Base-by-base conservation (phyloP, 208 protist genomes). In the Leishmania tarentolae region DNA sequence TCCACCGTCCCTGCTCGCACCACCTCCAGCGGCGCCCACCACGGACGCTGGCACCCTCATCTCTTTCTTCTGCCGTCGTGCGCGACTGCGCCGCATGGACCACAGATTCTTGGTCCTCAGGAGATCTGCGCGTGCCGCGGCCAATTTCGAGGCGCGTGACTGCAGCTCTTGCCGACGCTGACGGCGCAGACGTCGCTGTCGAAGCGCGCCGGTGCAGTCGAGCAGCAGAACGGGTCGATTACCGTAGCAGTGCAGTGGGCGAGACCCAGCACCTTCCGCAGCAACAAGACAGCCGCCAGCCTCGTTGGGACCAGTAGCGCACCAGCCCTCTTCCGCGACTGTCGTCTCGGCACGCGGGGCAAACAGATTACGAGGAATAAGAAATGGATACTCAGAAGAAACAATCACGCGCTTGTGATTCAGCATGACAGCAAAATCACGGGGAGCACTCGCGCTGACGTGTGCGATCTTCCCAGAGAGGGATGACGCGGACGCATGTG, bases 201-300 rank as follows among this genome's bases (percentile, higher is more conserved):
- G 65, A 24, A 83, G 52, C 21, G 50, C 44, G 15, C 65, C 65
- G 0, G 84, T 88, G 84, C 73, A 88, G 69, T 88, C 84, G 9
- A 88, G 66, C n/a, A 88, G 56, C 19, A 88, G 69, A 44, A 88
- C 81, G 1, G 84, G 84, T 2, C 75, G 63, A 35, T 78, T 15
- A 44, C 76, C 82, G 72, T 85, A 80, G 52, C 40, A 52, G 69
- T 73, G 42, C 24, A 50, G 15, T 44, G 69, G 69, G 69, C 1
- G 44, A 50, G 28, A 35, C 11, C 28, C 69, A 31, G 69, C 44
- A n/a, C 17, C 69, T 50, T 68, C 61, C 5, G 69, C 37, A 50
- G 69, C 21, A n/a, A 19, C 69, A 15, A 47, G 28, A 73, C 40
- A 52, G 69, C 52, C 44, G 21, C 24, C 24, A 28, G 17, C 69